Conservation (phyloP, 345 rosid genomes). For the Angophora floribunda region DNA sequence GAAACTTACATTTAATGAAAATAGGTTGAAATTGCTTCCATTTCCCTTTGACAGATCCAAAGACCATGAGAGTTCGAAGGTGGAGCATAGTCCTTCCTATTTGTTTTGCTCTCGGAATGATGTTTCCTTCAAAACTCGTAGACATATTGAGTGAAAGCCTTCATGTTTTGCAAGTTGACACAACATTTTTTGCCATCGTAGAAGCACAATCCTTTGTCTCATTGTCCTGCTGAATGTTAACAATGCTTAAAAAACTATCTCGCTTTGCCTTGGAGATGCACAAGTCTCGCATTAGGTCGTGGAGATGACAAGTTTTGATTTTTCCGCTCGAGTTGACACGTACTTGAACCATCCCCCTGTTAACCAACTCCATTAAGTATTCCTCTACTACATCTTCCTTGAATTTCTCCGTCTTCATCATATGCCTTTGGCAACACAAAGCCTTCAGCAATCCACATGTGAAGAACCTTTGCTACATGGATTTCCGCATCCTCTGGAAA, state of each 20-base stretch:
- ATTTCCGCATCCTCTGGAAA: conserved; percentile 24
- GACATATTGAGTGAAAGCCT: neutral
- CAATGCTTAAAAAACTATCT: conserved; percentile 11
- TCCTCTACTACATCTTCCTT: conserved; percentile 13
- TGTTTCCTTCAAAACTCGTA: neutral
- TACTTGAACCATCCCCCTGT: conserved; percentile 26
- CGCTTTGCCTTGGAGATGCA: conserved; percentile 14
- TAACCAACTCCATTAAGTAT: conserved; percentile 9
- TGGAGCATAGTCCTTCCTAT: neutral
- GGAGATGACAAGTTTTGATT: conserved; percentile 21
- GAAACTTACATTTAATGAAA: neutral
- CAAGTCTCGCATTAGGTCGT: conserved; percentile 27
- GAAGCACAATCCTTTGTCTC: neutral
- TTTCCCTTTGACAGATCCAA: neutral
- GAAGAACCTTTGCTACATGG: conserved; percentile 15
- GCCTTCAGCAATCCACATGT: conserved; percentile 43
- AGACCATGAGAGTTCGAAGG: conserved; percentile 18
- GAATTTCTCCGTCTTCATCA: neutral
- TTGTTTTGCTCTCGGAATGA: fast-evolving
- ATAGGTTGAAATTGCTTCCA: neutral
- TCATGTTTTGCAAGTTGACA: neutral
- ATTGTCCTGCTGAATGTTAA: neutral
- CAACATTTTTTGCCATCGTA: neutral
- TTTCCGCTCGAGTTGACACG: conserved; percentile 11
- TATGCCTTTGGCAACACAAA: neutral